These are phyloP conservation scores for Mycena indigotica DNA, from an alignment of 768 basidiomycete genomes.

Conservation along the genomic window DNA sequence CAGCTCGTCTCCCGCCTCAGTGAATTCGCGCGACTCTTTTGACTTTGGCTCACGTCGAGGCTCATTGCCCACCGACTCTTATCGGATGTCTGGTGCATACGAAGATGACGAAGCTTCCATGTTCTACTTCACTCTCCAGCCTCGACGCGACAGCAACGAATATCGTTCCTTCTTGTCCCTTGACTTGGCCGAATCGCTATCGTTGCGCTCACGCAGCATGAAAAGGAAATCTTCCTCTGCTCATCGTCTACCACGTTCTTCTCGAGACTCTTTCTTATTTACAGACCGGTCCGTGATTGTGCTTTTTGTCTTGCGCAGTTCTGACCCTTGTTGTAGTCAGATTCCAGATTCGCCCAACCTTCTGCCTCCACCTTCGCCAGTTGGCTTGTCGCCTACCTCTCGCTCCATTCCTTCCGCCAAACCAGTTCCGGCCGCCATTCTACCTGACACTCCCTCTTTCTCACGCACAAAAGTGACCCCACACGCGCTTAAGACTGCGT, in stretches of 20 bases:
- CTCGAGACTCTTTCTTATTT: slow-evolving; percentile 11
- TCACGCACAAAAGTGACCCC: slow-evolving; percentile 1
- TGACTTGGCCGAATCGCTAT: slow-evolving; percentile 46
- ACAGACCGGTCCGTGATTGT: slow-evolving; percentile 8
- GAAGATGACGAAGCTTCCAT: slow-evolving; percentile 29
- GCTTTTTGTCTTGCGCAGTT: neutral
- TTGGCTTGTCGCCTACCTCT: slow-evolving; percentile 9
- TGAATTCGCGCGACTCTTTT: slow-evolving; percentile 12
- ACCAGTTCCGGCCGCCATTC: slow-evolving; percentile 6
- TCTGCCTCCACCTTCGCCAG: slow-evolving; percentile 9
- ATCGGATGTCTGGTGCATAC: slow-evolving; percentile 13
- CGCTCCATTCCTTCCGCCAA: slow-evolving; percentile 19
- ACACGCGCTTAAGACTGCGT: neutral
- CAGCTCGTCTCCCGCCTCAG: slow-evolving; percentile 12
- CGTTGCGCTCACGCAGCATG: slow-evolving; percentile 30
- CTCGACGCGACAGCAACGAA: slow-evolving; percentile 31
- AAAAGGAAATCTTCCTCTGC: slow-evolving; percentile 31
- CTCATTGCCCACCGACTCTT: slow-evolving; percentile 22
- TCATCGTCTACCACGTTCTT: neutral
- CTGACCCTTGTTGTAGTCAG: slow-evolving; percentile 7
- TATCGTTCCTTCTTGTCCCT: slow-evolving; percentile 52
- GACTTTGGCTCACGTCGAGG: slow-evolving; percentile 19
- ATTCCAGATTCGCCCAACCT: slow-evolving; percentile 7
- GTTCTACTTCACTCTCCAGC: slow-evolving; percentile 41
- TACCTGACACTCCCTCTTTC: slow-evolving; percentile 11